These are phyloP conservation scores for Blastobotrys americana DNA, from an alignment of 805 yeast species.

Conservation along the genomic window DNA sequence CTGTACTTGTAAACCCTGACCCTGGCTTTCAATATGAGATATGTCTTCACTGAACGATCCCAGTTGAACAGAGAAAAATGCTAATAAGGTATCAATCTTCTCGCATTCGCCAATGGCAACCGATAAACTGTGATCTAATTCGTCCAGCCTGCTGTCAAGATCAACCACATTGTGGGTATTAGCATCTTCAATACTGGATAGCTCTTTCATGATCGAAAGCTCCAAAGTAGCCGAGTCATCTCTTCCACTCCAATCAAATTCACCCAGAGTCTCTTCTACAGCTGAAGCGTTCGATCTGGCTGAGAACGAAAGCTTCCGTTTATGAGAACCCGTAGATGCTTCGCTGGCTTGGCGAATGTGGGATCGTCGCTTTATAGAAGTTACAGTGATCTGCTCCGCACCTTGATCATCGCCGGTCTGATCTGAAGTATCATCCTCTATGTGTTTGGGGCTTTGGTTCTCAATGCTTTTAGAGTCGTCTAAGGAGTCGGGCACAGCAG, in stretches of 20 bases:
- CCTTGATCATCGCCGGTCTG: neutral
- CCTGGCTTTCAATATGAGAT: conserved; percentile 60
- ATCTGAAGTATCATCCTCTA: neutral
- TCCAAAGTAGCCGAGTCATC: conserved; percentile 58
- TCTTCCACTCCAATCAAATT: conserved; percentile 64
- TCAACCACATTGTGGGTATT: conserved; percentile 51
- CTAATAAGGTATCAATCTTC: conserved; percentile 46
- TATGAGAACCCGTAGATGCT: neutral
- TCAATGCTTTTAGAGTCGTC: neutral
- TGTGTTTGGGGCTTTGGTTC: neutral
- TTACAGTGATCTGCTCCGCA: neutral
- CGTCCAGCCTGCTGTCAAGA: conserved; percentile 39
- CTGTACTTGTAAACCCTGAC: conserved; percentile 76
- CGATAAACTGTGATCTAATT: conserved; percentile 37
- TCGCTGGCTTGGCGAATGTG: neutral
- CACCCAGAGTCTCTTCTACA: conserved; percentile 64
- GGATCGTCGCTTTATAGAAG: conserved; percentile 3
- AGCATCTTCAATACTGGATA: conserved; percentile 54
- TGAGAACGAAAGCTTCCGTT: conserved; percentile 12
- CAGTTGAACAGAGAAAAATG: conserved; percentile 53
- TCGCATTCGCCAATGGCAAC: conserved; percentile 48
- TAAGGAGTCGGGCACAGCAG: neutral
- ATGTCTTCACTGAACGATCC: conserved; percentile 62
- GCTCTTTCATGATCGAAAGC: conserved; percentile 49
- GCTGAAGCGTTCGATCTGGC: conserved; percentile 23